These are phyloP conservation scores for Rhodotorula taiwanensis DNA, from an alignment of 768 basidiomycete genomes.

Conservation along the genomic window DNA sequence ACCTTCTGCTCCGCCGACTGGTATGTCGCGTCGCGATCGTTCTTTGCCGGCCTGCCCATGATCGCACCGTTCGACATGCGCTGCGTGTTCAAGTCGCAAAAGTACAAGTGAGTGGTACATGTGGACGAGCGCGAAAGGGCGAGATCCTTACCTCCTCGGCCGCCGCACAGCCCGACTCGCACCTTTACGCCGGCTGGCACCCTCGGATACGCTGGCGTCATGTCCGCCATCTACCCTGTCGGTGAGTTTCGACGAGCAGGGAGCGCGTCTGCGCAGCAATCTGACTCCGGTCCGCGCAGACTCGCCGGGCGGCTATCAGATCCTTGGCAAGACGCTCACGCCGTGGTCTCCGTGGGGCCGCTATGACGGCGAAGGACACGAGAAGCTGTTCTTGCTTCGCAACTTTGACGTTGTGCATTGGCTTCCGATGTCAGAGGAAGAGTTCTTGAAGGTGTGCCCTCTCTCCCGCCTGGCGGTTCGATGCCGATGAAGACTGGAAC, in stretches of 20 bases:
- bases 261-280: conserved; percentile 43
- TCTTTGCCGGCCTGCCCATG: conserved; percentile 1
- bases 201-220: conserved; percentile 62
- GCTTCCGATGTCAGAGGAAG: conserved; percentile 48
- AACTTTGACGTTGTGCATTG: conserved; percentile 55
- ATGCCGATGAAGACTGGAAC: too few relatives aligned
- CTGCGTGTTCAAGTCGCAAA: conserved; percentile 59
- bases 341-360: conserved; percentile 64
- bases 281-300: neutral
- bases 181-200: conserved; percentile 65
- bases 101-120: conserved; percentile 53
- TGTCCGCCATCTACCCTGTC: conserved; percentile 61
- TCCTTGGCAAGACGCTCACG: conserved; percentile 59
- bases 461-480: too few relatives aligned
- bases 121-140: too few relatives aligned
- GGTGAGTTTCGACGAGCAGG: too few relatives aligned
- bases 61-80: conserved; percentile 53
- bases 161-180: conserved; percentile 53
- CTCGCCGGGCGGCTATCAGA: conserved; percentile 55
- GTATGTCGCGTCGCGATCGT: neutral
- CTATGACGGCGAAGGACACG: conserved; percentile 45
- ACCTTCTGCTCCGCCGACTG: conserved; percentile 49
- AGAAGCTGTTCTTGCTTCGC: conserved; percentile 56
- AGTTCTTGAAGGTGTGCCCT: conserved; percentile 50
- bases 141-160: neutral